These are phyloP conservation scores for Seiridium unicorne DNA, from an alignment of 2,329 filamentous ascomycete genomes.

Conservation along the genomic window DNA sequence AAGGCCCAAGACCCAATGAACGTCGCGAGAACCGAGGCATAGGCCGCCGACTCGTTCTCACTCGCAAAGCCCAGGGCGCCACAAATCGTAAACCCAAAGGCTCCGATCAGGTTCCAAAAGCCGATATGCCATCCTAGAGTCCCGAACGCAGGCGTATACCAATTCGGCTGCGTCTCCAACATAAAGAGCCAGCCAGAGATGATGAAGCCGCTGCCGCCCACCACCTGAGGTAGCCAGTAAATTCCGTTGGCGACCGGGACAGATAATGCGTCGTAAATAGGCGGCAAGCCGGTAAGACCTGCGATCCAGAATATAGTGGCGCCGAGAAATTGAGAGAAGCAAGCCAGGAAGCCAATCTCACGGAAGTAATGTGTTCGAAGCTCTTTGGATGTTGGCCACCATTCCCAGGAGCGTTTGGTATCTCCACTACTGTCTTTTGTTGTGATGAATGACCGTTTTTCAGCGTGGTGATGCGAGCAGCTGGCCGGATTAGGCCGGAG, in stretches of 20 bases:
- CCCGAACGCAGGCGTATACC: constrained; percentile 56
- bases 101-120: constrained; percentile 63
- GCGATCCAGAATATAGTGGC: constrained; percentile 65
- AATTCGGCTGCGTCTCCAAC: constrained; percentile 63
- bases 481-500: constrained; percentile 12
- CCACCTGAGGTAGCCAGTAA: constrained; percentile 61
- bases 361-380: constrained; percentile 58
- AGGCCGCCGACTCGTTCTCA: constrained; percentile 34
- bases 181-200: constrained; percentile 59
- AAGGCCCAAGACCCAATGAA: constrained; percentile 51
- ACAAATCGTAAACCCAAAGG: constrained; percentile 61
- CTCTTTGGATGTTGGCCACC: constrained; percentile 58
- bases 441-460: constrained; percentile 18
- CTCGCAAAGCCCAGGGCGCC: constrained; percentile 53
- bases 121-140: constrained; percentile 68
- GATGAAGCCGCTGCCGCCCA: constrained; percentile 63
- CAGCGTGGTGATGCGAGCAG: constrained; percentile 26
- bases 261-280: constrained; percentile 50
- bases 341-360: constrained; percentile 63
- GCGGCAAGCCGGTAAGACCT: constrained; percentile 58
- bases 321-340: constrained; percentile 51
- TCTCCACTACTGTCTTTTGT: background rate
- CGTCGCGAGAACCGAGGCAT: constrained; percentile 47
- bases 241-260: constrained; percentile 46
- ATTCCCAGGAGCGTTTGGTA: constrained; percentile 32